Evolutionary conservation across 1,284 basidiomycete genomes (phyloP).

Genomic region (Apiotrichum sp.): DNA sequence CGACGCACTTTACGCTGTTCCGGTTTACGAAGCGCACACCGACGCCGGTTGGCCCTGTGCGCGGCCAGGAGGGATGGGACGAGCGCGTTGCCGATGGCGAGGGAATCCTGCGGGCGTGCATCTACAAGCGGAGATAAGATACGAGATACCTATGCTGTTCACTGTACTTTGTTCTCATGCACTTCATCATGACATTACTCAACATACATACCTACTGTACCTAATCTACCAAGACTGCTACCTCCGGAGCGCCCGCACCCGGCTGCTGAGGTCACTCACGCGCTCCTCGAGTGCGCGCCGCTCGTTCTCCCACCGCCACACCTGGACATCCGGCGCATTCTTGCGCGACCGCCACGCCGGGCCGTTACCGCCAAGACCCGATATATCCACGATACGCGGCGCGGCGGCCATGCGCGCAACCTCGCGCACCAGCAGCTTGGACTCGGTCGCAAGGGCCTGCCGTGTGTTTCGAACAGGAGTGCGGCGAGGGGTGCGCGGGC

Average conservation of each 20-base stretch:
- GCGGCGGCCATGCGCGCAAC: constrained; percentile 73
- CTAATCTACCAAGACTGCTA: background rate
- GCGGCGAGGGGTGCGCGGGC: constrained; percentile 9
- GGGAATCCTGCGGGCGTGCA: constrained; percentile 77
- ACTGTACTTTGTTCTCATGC: no score
- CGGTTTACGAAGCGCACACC: constrained; percentile 67
- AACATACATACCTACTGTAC: background rate
- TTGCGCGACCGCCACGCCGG: constrained; percentile 65
- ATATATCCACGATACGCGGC: constrained; percentile 74
- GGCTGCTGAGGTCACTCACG: constrained; percentile 56
- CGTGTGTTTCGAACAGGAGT: constrained; percentile 53
- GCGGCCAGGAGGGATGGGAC: constrained; percentile 59
- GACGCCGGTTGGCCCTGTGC: constrained; percentile 39
- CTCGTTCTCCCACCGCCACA: constrained; percentile 66
- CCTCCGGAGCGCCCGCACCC: constrained; percentile 12
- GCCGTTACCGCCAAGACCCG: constrained; percentile 44
- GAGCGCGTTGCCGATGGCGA: constrained; percentile 57
- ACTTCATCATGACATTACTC: background rate
- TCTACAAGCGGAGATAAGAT: constrained; percentile 84
- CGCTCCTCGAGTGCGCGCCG: constrained; percentile 62
- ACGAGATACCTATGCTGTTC: no score
- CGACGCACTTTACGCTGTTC: constrained; percentile 83
- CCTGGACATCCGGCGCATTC: constrained; percentile 69
- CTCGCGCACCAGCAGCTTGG: constrained; percentile 72
- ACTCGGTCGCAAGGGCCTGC: constrained; percentile 66